These are phyloP conservation scores for Periglandula ipomoeae DNA, from an alignment of 2,329 filamentous ascomycete species.

Conservation along the genomic window DNA sequence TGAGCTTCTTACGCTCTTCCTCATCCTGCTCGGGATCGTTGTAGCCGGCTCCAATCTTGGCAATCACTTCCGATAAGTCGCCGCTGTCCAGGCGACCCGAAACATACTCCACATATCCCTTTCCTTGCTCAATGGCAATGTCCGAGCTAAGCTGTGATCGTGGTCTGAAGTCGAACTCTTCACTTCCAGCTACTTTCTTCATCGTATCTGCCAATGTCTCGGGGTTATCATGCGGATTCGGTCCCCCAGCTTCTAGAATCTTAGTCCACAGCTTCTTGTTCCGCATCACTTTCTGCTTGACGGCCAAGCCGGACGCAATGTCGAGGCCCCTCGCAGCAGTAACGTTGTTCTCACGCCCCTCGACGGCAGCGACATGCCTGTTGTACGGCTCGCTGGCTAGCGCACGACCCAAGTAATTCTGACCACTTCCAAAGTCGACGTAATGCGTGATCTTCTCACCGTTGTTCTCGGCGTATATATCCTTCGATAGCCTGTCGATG, in stretches of 20 bases:
- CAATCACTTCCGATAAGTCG: slow-evolving; percentile 59
- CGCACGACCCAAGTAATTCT: slow-evolving; percentile 88
- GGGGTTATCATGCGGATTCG: slow-evolving; percentile 30
- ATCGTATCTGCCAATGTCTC: slow-evolving; percentile 23
- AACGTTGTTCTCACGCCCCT: slow-evolving; percentile 80
- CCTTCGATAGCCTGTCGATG: slow-evolving; percentile 51
- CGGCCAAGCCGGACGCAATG: slow-evolving; percentile 65
- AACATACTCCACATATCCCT: slow-evolving; percentile 68
- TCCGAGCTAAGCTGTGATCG: slow-evolving; percentile 37
- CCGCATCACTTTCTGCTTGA: slow-evolving; percentile 62
- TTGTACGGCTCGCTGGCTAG: slow-evolving; percentile 81
- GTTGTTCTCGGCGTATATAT: slow-evolving; percentile 42
- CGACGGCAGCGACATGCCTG: slow-evolving; percentile 80
- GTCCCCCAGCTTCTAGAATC: slow-evolving; percentile 30
- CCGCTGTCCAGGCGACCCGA: slow-evolving; percentile 66
- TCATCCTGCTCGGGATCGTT: slow-evolving; percentile 8
- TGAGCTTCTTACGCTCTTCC: slow-evolving; percentile 49
- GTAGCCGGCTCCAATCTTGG: slow-evolving; percentile 38
- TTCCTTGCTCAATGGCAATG: slow-evolving; percentile 50
- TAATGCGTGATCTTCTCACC: slow-evolving; percentile 66
- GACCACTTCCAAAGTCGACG: slow-evolving; percentile 91
- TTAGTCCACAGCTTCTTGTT: slow-evolving; percentile 74
- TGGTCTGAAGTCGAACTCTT: slow-evolving; percentile 37
- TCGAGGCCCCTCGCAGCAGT: slow-evolving; percentile 77
- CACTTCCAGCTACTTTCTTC: slow-evolving; percentile 24